Evolutionary conservation across 208 protist species (phyloP), one percentile per base, ranked within the genome.

Genomic region (Herpetomonas tarakana): DNA sequence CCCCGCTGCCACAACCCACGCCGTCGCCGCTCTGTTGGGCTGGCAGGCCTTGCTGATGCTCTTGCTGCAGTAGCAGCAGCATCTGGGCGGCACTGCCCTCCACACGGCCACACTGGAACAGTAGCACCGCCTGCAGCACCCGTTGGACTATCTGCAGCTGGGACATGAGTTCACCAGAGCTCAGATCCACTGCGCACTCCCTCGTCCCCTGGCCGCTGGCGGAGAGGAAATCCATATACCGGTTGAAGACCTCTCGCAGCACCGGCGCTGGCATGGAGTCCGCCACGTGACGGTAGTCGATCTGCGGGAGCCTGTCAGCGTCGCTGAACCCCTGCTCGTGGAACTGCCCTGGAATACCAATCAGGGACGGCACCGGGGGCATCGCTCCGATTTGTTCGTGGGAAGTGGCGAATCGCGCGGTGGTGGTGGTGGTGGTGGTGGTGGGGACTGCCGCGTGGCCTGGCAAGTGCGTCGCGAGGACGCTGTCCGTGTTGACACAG

Each of bases 191-290:
- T 3, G 27, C 25, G 16, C 18, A 9, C 25, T 24, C 7, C 18
- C 24, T 9, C 21, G 26, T 6, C 9, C 18, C 9, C 25, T 29
- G 16, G 44, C 57, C 21, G 25, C 18, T 24, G 21, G 28, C 9
- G 52, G 12, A 21, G 9, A 24, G 18, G 57, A 14, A n/a, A 22
- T 53, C 41, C 26, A 65, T 44, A 19, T 56, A 65, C 6, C 25
- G 49, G 28, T 65, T 46, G 50, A 65, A 65, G 2, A 65, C 59
- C 18, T 49, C 24, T 19, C 30, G 59, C 22, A 65, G 39, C 6
- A 30, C 27, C 50, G 50, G 31, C 18, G 59, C 44, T 1, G 59
- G 7, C 31, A 65, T 21, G 3, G 52, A 11, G 29, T 35, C 52
- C 16, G 57, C 26, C 2, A 31, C 28, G 12, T 3, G 21, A 18